Evolutionary conservation across 139 green algal species (phyloP).

Genomic region (Volvox reticuliferus): DNA sequence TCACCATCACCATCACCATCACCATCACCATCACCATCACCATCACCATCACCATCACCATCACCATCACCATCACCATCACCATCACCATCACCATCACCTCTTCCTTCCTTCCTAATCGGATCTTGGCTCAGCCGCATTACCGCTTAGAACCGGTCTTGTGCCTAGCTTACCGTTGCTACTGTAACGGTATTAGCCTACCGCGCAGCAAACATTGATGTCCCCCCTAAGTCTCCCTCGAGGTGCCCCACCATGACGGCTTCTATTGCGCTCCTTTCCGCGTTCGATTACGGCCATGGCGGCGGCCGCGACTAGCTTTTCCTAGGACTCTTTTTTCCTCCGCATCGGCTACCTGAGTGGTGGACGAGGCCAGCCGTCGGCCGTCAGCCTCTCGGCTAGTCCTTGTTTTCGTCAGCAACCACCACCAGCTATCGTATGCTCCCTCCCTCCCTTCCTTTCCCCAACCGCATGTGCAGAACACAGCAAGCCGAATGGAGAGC

Average conservation of each 20-base stretch:
- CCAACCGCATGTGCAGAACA: slow-evolving; percentile 15
- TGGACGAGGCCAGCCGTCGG: no score
- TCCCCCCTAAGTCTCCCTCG: neutral
- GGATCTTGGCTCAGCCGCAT: neutral
- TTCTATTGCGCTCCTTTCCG: no score
- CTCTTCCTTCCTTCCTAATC: neutral
- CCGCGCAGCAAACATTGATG: neutral
- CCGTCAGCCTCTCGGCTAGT: neutral
- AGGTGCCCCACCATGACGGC: no score
- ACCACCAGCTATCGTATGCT: neutral
- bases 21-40: neutral
- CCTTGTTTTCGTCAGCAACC: neutral
- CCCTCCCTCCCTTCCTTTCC: neutral
- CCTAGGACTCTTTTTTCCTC: no score
- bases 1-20: neutral
- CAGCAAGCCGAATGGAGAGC: slow-evolving; percentile 49
- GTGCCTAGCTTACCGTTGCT: neutral
- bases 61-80: neutral
- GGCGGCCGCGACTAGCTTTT: no score
- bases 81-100: neutral
- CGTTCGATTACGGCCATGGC: no score
- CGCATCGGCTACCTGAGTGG: no score
- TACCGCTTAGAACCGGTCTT: neutral
- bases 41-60: neutral
- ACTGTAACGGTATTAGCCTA: neutral